A percentile compares a stretch with the other conserved stretches of the same genome.
phyloP scores from a whole-genome alignment of 805 yeast genomes.

The Metschnikowia drakensbergensis region DNA sequence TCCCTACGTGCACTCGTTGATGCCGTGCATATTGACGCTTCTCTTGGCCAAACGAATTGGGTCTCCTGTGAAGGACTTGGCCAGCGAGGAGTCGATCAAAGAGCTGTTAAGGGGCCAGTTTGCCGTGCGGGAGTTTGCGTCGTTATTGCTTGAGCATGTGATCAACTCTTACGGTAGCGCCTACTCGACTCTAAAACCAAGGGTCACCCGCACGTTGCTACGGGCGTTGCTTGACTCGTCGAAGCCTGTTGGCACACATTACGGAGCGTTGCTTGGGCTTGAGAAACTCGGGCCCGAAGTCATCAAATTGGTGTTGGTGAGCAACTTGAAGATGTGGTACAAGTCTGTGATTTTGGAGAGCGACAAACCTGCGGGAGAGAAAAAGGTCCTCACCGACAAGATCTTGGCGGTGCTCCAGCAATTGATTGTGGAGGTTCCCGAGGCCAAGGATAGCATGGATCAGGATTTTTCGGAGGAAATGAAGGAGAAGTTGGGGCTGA shows the following conservation, averaged over 20 bases:
- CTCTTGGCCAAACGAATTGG: constrained; percentile 90
- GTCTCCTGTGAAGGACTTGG: constrained; percentile 35
- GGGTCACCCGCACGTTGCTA: constrained; percentile 88
- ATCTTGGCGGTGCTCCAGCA: constrained; percentile 53
- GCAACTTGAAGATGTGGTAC: constrained; percentile 82
- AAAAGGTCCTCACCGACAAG: constrained; percentile 41
- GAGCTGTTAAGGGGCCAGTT: constrained; percentile 35
- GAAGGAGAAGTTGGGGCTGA: constrained; percentile 43
- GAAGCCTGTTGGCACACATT: constrained; percentile 83
- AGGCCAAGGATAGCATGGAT: constrained; percentile 31
- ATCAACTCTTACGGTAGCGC: constrained; percentile 75
- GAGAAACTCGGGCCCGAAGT: constrained; percentile 84
- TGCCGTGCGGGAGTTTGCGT: constrained; percentile 84
- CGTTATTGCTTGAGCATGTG: constrained; percentile 76
- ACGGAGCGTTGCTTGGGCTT: constrained; percentile 86
- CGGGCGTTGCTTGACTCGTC: constrained; percentile 85
- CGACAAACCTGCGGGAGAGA: constrained; percentile 43
- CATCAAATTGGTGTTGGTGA: constrained; percentile 74
- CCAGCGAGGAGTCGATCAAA: constrained; percentile 23
- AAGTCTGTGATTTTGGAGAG: constrained; percentile 48
- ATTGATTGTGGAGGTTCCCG: constrained; percentile 32
- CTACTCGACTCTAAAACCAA: constrained; percentile 84
- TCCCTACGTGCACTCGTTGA: constrained; percentile 92
- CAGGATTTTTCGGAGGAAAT: constrained; percentile 31
- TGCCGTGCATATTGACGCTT: constrained; percentile 93